Base-by-base conservation (phyloP, 108 stramenopile genomes). In the Nannochloropsis oceanica region DNA sequence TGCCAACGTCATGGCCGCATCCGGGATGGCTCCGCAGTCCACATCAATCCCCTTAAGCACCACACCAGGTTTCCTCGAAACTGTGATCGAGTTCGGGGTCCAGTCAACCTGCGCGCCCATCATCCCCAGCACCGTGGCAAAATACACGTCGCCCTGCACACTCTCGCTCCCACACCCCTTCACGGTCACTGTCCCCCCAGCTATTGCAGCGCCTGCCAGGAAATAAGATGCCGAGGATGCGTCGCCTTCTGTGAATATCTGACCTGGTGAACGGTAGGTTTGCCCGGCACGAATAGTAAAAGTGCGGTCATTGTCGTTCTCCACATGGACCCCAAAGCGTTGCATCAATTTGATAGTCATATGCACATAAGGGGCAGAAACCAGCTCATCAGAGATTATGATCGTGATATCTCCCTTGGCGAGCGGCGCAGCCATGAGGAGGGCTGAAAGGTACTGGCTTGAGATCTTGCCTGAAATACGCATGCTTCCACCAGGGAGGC, bases 1-100 rank as follows among this genome's bases (percentile, higher is more conserved):
- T 24, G 96, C 96, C 42, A 98, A 91, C 25, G 96, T 98, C 97
- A 98, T 98, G 81, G 97, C 96, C 79, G 96, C 97, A 92, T 98
- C 97, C 11, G 97, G 97, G 82, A 98, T 98, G 82, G 94, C 95
- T 13, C 95, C 95, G 92, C 96, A 98, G 86, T 98, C 96, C 25
- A 97, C 96, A 90, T 97, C 96, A 43, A 43, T 84, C 11, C 50
- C 95, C 91, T 93, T 94, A 44, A 97, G 93, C 27, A 87, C 89
- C 0, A 91, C 90, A 24, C 79, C 86, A 12, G 93, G 92, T 86
- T 95, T 94, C 43, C 96, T 88, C 26, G 94, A 93, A 59, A 97
- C 95, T 25, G 96, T 97, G 84, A 98, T 98, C 84, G 91, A 91
- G 82, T 96, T 95, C 0, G 95, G 90, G 24, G 89, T 93, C 96